Evolutionary conservation across 2,329 filamentous ascomycete species (phyloP), one percentile per base, ranked within the genome.

Genomic region (Colletotrichum costaricense): DNA sequence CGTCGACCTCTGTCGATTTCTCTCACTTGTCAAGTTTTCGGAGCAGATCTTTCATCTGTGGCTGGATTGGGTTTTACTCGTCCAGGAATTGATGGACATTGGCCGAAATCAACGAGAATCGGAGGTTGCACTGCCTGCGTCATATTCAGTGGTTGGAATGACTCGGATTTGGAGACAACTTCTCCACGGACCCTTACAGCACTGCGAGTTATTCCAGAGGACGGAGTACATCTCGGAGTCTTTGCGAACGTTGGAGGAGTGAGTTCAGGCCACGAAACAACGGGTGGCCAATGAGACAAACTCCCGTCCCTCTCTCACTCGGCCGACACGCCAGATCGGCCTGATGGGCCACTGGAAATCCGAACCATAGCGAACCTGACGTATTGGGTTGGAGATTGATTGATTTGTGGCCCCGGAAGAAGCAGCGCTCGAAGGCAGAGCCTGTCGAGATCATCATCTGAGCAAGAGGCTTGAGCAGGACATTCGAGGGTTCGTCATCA

Each of bases 101-200:
- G 66, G 59, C 59, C 60, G 59, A 73, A 56, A 65, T 70, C 55
- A 28, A 33, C 9, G 42, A 64, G 66, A 33, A 46, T 55, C 19
- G 38, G 8, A 30, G 52, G 59, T 63, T 28, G 69, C 59, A 60
- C 30, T 14, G 38, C 9, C 67, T 73, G 70, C 70, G 70, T 73
- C 70, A 73, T 70, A 33, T 73, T 26, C 60, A 70, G 55, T 59
- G 67, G n/a, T 60, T 28, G 42, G 49, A 59, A 55, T 73, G 70
- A 73, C 70, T 73, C 70, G 46, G 54, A 56, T 42, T 54, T 33
- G 58, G 58, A 62, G 58, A 62, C 26, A 49, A n/a, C 49, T 59
- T 42, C 65, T 69, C 49, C 69, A 58, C 58, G 69, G 54, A 46
- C 54, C 59, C 38, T 26, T 7, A 12, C 46, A 35, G 42, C 30